Percentiles rank a stretch among this genome's conserved stretches.
phyloP scores from a whole-genome alignment of 306 rosid species.

The Casuarina glauca region DNA sequence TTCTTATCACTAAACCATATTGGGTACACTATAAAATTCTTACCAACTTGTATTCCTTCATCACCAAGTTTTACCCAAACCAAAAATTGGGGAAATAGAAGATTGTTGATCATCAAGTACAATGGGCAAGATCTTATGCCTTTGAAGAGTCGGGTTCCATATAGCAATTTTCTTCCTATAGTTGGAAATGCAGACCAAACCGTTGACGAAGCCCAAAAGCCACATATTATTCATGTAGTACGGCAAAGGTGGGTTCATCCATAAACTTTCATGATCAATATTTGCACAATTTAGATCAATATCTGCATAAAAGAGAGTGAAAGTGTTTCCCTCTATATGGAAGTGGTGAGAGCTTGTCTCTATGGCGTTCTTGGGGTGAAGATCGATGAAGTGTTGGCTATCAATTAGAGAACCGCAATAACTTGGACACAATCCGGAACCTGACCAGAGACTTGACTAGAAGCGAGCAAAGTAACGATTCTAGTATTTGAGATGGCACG shows the following conservation, averaged over 20 bases:
- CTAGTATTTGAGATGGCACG: too few relatives aligned
- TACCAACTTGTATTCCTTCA: constrained; percentile 52
- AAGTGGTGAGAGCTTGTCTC: constrained; percentile 18
- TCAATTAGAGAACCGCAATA: constrained; percentile 52
- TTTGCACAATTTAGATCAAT: neutral
- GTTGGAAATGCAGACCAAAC: constrained; percentile 67
- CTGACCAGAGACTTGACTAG: constrained; percentile 42
- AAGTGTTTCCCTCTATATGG: constrained; percentile 38
- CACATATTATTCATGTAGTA: constrained; percentile 67
- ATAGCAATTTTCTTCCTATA: constrained; percentile 72
- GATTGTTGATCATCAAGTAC: constrained; percentile 19
- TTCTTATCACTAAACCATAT: too few relatives aligned
- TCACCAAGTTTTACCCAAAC: constrained; percentile 45
- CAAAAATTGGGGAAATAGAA: constrained; percentile 28
- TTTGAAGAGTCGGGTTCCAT: constrained; percentile 61
- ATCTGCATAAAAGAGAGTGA: constrained; percentile 26
- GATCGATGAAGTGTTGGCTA: constrained; percentile 31
- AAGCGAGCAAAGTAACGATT: too few relatives aligned
- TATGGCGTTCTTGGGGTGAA: constrained; percentile 41
- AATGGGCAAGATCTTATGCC: constrained; percentile 48
- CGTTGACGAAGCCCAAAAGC: constrained; percentile 61
- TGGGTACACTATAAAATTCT: constrained; percentile 44
- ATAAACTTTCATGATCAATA: constrained; percentile 28
- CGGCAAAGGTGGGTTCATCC: constrained; percentile 64
- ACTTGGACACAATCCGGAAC: constrained; percentile 41